Percentiles rank a stretch among this genome's conserved stretches.
Conservation (phyloP, 768 basidiomycete species). For the Pleurotus citrinopileatus region DNA sequence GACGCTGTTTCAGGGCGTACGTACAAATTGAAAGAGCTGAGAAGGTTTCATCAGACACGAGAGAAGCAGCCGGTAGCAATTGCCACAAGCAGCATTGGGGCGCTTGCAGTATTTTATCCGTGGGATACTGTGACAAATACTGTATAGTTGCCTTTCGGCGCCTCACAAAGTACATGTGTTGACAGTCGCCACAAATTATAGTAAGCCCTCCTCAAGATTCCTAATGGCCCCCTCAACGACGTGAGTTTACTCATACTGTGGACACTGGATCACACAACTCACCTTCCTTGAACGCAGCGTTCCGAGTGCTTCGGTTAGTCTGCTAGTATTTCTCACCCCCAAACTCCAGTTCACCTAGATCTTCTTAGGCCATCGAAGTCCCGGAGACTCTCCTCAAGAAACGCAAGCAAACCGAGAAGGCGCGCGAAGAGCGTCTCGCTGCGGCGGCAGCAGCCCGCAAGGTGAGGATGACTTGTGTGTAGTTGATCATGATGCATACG, state of each 20-base stretch:
- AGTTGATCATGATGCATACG: slow-evolving; percentile 76
- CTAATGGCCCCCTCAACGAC: slow-evolving; percentile 57
- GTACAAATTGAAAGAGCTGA: too few relatives aligned
- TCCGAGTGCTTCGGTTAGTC: slow-evolving; percentile 57
- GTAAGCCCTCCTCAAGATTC: slow-evolving; percentile 40
- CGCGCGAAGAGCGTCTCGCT: slow-evolving; percentile 86
- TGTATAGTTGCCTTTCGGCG: slow-evolving; percentile 44
- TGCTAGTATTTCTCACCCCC: slow-evolving; percentile 20
- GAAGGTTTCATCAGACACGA: too few relatives aligned
- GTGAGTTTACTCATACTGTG: slow-evolving; percentile 34
- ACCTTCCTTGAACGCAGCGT: slow-evolving; percentile 33
- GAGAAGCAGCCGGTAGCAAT: too few relatives aligned
- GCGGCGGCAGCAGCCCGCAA: slow-evolving; percentile 85
- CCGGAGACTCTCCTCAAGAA: slow-evolving; percentile 99
- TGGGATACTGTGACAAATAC: slow-evolving; percentile 30
- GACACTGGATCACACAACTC: slow-evolving; percentile 11
- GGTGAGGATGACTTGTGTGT: slow-evolving; percentile 47
- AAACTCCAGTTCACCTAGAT: slow-evolving; percentile 15
- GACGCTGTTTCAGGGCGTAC: background rate
- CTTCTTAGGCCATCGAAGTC: slow-evolving; percentile 81
- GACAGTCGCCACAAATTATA: slow-evolving; percentile 28
- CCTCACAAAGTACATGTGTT: slow-evolving; percentile 18
- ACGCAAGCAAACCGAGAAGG: slow-evolving; percentile 97
- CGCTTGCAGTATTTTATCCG: background rate
- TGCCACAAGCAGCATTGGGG: too few relatives aligned